Conservation (phyloP, 768 basidiomycete genomes). For the Scleroderma bovista region DNA sequence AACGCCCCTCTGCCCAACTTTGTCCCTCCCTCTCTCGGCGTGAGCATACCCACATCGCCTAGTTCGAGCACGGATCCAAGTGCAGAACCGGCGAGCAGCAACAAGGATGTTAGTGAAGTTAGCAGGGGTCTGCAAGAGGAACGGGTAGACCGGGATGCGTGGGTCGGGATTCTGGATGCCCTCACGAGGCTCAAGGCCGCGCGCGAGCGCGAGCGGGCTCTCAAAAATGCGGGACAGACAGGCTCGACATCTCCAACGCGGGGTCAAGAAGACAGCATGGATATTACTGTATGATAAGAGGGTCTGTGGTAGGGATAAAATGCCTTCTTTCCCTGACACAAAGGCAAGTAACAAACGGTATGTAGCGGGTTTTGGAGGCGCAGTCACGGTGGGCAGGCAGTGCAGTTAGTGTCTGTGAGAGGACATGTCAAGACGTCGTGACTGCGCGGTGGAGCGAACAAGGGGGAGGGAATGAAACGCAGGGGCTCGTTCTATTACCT, state of each 20-base stretch:
- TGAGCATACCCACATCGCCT: constrained; percentile 52
- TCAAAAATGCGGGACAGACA: constrained; percentile 3
- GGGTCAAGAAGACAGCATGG: constrained; percentile 12
- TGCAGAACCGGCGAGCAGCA: neutral
- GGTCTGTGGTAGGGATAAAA: neutral
- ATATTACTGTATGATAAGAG: neutral
- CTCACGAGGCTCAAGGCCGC: constrained; percentile 56
- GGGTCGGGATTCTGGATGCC: constrained; percentile 68
- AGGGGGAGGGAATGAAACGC: constrained; percentile 5
- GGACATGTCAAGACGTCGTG: constrained; percentile 14
- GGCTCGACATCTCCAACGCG: constrained; percentile 4
- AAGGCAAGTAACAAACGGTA: constrained; percentile 13
- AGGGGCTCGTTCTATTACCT: constrained; percentile 9
- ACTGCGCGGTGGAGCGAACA: constrained; percentile 14
- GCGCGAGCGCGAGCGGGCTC: constrained; percentile 20
- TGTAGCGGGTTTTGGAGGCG: constrained; percentile 20
- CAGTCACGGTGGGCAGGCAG: constrained; percentile 12
- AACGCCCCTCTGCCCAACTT: constrained; percentile 70
- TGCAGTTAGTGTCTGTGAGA: constrained; percentile 3
- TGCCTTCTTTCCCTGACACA: neutral
- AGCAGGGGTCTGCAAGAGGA: constrained; percentile 74
- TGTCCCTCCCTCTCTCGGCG: constrained; percentile 73
- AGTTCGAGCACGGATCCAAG: neutral
- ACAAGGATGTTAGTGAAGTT: constrained; percentile 21
- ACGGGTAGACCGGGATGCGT: constrained; percentile 69